A percentile compares a stretch with the other conserved stretches of the same genome.
These are phyloP conservation scores for Cryphonectria japonica DNA, from an alignment of 2,329 filamentous ascomycete genomes.

Conservation along the genomic window DNA sequence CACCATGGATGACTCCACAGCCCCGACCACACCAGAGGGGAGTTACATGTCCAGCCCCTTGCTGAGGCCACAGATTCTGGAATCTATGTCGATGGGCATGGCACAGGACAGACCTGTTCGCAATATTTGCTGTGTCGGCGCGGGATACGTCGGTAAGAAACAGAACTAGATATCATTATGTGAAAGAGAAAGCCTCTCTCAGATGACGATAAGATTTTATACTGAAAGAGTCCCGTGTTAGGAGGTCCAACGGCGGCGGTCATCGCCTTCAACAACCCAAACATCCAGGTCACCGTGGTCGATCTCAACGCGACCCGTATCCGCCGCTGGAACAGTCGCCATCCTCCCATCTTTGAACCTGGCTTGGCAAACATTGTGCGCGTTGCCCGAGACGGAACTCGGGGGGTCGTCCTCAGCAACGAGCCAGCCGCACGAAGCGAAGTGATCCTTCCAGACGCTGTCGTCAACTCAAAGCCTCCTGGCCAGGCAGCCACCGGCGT, in stretches of 20 bases:
- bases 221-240: slow-evolving; percentile 35
- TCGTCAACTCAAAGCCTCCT: neutral
- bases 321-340: slow-evolving; percentile 71
- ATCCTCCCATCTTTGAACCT: slow-evolving; percentile 77
- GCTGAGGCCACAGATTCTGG: slow-evolving; percentile 37
- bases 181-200: neutral
- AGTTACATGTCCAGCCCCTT: slow-evolving; percentile 48
- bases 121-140: slow-evolving; percentile 74
- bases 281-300: slow-evolving; percentile 74
- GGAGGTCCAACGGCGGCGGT: slow-evolving; percentile 77
- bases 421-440: slow-evolving; percentile 33
- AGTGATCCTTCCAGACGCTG: neutral
- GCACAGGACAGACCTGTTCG: slow-evolving; percentile 41
- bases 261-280: slow-evolving; percentile 73
- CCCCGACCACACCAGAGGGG: slow-evolving; percentile 50
- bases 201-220: too few species aligned
- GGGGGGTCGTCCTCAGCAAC: slow-evolving; percentile 46
- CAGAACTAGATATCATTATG: neutral
- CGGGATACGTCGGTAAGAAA: slow-evolving; percentile 72
- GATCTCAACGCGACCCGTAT: slow-evolving; percentile 70
- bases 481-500: neutral
- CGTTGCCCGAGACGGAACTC: slow-evolving; percentile 63
- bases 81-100: slow-evolving; percentile 31
- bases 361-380: slow-evolving; percentile 70
- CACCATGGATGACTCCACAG: slow-evolving; percentile 43